Conservation (phyloP, 305 asterid genomes). For the Fraxinus albicans region DNA sequence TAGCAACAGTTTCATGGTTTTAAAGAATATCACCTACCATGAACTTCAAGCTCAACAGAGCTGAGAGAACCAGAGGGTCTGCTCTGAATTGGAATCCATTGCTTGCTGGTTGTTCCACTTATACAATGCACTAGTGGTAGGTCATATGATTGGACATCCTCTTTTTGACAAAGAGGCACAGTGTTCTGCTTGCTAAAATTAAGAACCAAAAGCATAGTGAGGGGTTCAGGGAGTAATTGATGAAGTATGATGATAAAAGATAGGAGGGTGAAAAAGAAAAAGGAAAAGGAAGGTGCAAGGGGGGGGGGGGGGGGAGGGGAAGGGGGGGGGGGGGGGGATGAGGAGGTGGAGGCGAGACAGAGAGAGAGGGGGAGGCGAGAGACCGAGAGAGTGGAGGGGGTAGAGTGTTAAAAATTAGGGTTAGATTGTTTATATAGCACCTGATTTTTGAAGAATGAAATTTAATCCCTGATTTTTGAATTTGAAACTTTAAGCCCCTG, state of each 20-base stretch:
- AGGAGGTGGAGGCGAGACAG: too few relatives aligned
- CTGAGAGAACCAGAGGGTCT: slow-evolving; percentile 46
- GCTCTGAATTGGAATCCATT: slow-evolving; percentile 75
- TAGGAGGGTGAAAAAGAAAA: not conserved
- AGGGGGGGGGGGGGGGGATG: too few relatives aligned
- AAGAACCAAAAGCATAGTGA: slow-evolving; percentile 16
- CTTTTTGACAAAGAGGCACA: slow-evolving; percentile 68
- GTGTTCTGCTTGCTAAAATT: slow-evolving; percentile 40
- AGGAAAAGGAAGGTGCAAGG: not conserved
- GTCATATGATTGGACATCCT: slow-evolving; percentile 65
- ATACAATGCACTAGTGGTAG: slow-evolving; percentile 69
- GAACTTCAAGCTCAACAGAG: slow-evolving; percentile 55
- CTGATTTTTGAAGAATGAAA: too few relatives aligned
- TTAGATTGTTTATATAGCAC: too few relatives aligned
- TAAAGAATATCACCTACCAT: slow-evolving; percentile 46
- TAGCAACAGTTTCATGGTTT: not conserved
- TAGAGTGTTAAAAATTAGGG: too few relatives aligned
- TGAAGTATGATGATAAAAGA: not conserved
- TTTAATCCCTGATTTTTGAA: too few relatives aligned
- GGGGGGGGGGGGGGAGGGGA: too few relatives aligned
- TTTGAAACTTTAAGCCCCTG: too few relatives aligned
- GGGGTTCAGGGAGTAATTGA: slow-evolving; percentile 16
- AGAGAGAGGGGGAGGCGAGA: too few relatives aligned
- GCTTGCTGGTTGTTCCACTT: slow-evolving; percentile 63
- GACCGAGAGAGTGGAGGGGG: too few relatives aligned